A percentile compares a stretch with the other conserved stretches of the same genome.
phyloP scores from a whole-genome alignment of 129 eudicot species.

The Logfia minima region DNA sequence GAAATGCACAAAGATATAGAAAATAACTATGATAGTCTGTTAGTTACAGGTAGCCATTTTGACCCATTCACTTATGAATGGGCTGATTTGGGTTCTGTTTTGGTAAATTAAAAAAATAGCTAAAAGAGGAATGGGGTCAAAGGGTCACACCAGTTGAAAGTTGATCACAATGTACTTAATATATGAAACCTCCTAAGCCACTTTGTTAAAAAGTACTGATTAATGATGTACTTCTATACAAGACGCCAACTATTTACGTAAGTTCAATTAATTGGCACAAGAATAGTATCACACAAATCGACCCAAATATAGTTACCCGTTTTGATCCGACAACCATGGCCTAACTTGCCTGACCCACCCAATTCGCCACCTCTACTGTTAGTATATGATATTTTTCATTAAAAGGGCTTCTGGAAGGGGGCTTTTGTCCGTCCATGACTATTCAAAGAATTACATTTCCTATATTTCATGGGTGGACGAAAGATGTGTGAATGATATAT shows the following conservation, averaged over 20 bases:
- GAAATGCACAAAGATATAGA: background rate
- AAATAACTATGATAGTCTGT: background rate
- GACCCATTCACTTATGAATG: background rate
- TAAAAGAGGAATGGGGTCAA: too few relatives aligned
- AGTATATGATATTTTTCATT: too few relatives aligned
- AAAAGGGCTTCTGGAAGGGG: background rate
- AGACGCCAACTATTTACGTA: background rate
- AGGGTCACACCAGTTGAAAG: background rate
- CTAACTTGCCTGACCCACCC: background rate
- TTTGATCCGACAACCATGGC: background rate
- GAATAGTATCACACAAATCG: background rate
- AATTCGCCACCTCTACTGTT: background rate
- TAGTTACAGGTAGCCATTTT: background rate
- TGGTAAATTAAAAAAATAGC: background rate
- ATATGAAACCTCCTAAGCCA: background rate
- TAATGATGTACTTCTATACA: background rate
- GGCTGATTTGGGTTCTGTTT: background rate
- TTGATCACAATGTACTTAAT: background rate
- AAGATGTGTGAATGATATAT: background rate
- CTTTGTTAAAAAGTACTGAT: background rate
- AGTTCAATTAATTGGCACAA: background rate
- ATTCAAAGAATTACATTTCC: background rate
- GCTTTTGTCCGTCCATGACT: background rate
- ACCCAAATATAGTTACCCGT: background rate
- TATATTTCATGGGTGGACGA: background rate